These are phyloP conservation scores for Voacanga thouarsii DNA, from an alignment of 257 asterid species.

Conservation along the genomic window DNA sequence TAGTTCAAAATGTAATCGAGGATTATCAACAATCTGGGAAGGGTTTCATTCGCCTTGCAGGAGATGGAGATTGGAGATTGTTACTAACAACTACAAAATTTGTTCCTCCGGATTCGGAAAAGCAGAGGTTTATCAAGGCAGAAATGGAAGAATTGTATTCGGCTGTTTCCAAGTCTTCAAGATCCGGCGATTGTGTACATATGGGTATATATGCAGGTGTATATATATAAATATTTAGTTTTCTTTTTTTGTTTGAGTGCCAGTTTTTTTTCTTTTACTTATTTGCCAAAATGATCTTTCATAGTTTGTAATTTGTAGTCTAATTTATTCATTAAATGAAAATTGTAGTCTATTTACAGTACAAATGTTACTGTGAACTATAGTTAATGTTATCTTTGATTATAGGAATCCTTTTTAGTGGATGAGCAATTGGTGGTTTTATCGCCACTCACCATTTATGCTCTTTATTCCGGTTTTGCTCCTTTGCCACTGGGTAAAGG, in stretches of 20 bases:
- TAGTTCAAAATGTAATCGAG: not conserved
- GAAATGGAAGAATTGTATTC: not conserved
- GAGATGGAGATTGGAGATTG: not conserved
- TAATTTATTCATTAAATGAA: no score
- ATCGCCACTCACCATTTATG: conserved; percentile 72
- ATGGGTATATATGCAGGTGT: no score
- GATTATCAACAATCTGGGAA: not conserved
- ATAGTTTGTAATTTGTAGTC: not conserved
- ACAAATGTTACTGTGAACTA: not conserved
- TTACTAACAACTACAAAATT: not conserved
- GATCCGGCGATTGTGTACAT: not conserved
- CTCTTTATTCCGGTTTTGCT: conserved; percentile 72
- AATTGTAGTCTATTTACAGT: not conserved
- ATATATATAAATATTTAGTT: not conserved
- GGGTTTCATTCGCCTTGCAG: not conserved
- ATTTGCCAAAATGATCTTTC: not conserved
- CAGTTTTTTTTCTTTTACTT: not conserved
- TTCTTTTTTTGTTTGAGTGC: not conserved
- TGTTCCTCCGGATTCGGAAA: no score
- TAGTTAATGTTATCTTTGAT: conserved; percentile 5
- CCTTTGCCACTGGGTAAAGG: conserved; percentile 57
- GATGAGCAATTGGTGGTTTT: conserved; percentile 58
- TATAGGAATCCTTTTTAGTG: conserved; percentile 55
- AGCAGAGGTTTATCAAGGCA: not conserved
- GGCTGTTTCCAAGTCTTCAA: not conserved